A percentile compares a stretch with the other conserved stretches of the same genome.
phyloP scores from a whole-genome alignment of 2,329 filamentous ascomycete genomes.

The Zymoseptoria crescenta region DNA sequence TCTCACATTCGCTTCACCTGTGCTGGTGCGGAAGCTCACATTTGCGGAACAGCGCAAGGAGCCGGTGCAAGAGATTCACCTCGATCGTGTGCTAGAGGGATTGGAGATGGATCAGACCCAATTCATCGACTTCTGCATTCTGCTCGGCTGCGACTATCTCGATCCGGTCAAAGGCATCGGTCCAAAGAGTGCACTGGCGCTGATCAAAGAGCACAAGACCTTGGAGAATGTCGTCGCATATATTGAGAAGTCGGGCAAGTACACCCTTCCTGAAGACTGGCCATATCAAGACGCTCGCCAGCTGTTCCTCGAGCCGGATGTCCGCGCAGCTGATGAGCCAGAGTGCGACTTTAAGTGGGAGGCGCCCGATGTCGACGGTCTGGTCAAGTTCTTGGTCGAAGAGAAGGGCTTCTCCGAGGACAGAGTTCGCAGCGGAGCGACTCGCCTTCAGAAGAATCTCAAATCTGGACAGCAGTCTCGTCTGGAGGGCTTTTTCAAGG shows the following conservation, averaged over 20 bases:
- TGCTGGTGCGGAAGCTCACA: slow-evolving; percentile 84
- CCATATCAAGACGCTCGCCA: slow-evolving; percentile 85
- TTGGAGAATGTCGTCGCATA: slow-evolving; percentile 80
- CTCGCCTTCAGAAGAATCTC: slow-evolving; percentile 77
- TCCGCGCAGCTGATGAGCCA: slow-evolving; percentile 71
- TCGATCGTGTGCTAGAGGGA: slow-evolving; percentile 79
- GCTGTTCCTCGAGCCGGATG: slow-evolving; percentile 86
- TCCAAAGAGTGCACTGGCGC: slow-evolving; percentile 80
- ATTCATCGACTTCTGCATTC: slow-evolving; percentile 97
- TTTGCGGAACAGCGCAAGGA: slow-evolving; percentile 97
- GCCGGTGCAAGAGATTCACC: slow-evolving; percentile 88
- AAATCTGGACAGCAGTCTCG: slow-evolving; percentile 86
- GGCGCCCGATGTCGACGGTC: slow-evolving; percentile 77
- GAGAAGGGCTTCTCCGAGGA: slow-evolving; percentile 98
- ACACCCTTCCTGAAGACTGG: slow-evolving; percentile 89
- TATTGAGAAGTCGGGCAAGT: slow-evolving; percentile 72
- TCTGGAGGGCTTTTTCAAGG: slow-evolving; percentile 95
- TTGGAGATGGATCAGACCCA: slow-evolving; percentile 77
- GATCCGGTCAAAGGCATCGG: slow-evolving; percentile 94
- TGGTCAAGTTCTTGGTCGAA: slow-evolving; percentile 80
- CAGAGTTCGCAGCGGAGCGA: slow-evolving; percentile 70
- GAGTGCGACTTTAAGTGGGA: slow-evolving; percentile 99
- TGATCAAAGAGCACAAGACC: slow-evolving; percentile 84
- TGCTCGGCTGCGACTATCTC: slow-evolving; percentile 95
- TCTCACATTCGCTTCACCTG: slow-evolving; percentile 86